Conservation (phyloP, 768 basidiomycete species). For the Termitomyces sp. region DNA sequence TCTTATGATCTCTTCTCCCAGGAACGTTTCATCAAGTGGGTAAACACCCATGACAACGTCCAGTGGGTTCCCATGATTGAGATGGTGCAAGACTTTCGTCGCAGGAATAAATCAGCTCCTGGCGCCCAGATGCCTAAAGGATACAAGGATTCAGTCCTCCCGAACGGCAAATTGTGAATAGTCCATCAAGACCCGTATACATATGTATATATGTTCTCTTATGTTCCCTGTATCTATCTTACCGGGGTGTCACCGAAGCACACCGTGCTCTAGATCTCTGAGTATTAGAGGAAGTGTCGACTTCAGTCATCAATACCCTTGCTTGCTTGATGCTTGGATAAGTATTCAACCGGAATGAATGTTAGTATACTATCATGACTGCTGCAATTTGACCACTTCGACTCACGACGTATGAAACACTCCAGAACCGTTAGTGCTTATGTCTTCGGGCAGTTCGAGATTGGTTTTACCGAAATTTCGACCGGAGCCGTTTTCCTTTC, state of each 20-base stretch:
- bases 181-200: background rate
- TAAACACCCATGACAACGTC: conserved; percentile 66
- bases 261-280: background rate
- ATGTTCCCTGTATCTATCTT: background rate
- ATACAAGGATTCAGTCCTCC: background rate
- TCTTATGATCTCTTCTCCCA: conserved; percentile 18
- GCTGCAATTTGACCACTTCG: background rate
- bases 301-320: background rate
- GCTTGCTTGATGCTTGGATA: background rate
- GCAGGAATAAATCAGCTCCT: conserved; percentile 42
- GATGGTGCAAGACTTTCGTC: conserved; percentile 62
- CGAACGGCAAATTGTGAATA: background rate
- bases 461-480: too few relatives aligned
- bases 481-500: too few relatives aligned
- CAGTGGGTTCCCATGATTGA: conserved; percentile 72
- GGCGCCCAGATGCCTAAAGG: conserved; percentile 54
- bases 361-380: background rate
- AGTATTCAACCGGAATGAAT: background rate
- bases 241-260: background rate
- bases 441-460: too few relatives aligned
- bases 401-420: too few relatives aligned
- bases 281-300: background rate
- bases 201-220: background rate
- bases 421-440: too few relatives aligned
- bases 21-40: conserved; percentile 75